Base-by-base conservation (phyloP, 306 rosid genomes). In the Astragalus membranaceus region DNA sequence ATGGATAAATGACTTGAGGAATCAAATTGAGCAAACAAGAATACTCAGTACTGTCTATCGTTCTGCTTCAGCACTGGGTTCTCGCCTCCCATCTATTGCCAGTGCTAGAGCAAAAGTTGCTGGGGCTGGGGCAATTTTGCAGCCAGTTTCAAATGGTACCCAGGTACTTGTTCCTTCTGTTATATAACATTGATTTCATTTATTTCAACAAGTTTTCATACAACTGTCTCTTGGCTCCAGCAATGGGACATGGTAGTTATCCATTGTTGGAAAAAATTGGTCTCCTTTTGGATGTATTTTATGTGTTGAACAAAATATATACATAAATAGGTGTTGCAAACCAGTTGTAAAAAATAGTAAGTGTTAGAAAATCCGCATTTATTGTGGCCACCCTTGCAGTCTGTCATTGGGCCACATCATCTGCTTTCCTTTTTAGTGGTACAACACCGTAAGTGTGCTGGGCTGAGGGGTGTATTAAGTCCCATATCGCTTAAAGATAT, bases 51-150 rank as follows among this genome's bases (percentile, higher is more conserved):
- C 97, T 4, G 95, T 94, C 39, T 91, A 88, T 85, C 95, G 92
- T 20, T 94, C 97, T 84, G 97, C 99, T 59, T 88, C 97, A 5
- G 99, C 99, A 57, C 77, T 94, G 83, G 96, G 97, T 75, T 94
- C 98, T 55, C 97, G 83, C 39, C 98, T 94, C 67, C 98, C 97
- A 48, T 90, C 98, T 26, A 94, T 94, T 39, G 96, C 97, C 67
- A 81, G 89, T 48, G 97, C 98, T 29, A 94, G 77, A 84, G 96
- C 92, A 66, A 94, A 82, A 67, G 97, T 94, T 78, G 97, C 95
- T 64, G 96, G 98, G 12, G 96, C 98, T 14, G 95, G 98, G 52
- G 95, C 96, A 6, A 90, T 94, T 63, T 79, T 94, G 78, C 88
- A 88, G 68, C 98, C 98, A 35, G 98, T 90, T 81, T 94, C 98